phyloP scores from a whole-genome alignment of 306 rosid genomes.

The Macrotyloma uniflorum region DNA sequence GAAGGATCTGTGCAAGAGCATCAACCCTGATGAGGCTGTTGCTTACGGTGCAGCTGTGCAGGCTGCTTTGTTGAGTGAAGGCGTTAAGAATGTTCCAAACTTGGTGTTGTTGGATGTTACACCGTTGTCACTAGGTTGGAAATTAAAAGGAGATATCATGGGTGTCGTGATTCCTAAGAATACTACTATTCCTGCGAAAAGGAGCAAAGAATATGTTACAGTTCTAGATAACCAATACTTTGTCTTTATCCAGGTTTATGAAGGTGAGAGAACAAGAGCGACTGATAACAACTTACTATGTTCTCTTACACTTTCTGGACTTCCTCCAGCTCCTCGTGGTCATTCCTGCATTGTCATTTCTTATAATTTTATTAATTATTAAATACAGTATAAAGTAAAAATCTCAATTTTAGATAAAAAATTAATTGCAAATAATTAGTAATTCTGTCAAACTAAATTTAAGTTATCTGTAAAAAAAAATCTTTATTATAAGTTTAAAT shows the following conservation, averaged over 20 bases:
- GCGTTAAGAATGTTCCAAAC: not conserved
- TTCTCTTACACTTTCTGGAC: slow-evolving; percentile 14
- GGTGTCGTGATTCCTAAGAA: slow-evolving; percentile 52
- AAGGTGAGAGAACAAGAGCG: slow-evolving; percentile 51
- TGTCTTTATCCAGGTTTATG: slow-evolving; percentile 38
- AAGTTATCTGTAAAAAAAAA: no score
- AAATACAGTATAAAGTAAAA: no score
- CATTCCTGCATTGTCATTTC: not conserved
- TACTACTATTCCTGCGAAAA: slow-evolving; percentile 53
- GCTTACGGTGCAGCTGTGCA: not conserved
- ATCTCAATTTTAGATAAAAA: no score
- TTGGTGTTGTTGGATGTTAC: not conserved
- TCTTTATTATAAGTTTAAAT: no score
- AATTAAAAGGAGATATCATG: slow-evolving; percentile 45
- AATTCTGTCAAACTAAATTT: no score
- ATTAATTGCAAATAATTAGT: no score
- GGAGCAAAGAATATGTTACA: slow-evolving; percentile 37
- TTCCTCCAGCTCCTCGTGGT: slow-evolving; percentile 49
- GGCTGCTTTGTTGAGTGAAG: not conserved
- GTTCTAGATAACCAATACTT: slow-evolving; percentile 37
- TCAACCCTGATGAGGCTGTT: not conserved
- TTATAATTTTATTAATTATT: no score
- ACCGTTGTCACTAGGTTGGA: slow-evolving; percentile 42
- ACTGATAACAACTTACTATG: slow-evolving; percentile 39
- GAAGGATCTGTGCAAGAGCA: slow-evolving; percentile 44